A percentile compares a stretch with the other conserved stretches of the same genome.
Conservation (phyloP, 768 basidiomycete species). For the Cystofilobasidium bisporidii region DNA sequence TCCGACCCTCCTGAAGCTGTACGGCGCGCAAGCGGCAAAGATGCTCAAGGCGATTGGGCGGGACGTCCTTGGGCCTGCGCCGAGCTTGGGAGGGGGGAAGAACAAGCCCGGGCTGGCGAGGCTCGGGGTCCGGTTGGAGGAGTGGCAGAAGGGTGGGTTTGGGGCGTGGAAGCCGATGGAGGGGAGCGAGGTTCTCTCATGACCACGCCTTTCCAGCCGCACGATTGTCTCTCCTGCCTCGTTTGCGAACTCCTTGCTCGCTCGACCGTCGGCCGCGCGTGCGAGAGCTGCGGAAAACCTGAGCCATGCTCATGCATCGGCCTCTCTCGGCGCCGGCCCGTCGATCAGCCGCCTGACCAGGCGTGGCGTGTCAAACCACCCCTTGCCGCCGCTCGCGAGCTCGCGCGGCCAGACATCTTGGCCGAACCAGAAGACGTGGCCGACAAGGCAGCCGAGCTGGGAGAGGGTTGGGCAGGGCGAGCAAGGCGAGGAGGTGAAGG, state of each 20-base stretch:
- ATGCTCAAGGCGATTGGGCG: slow-evolving; percentile 4
- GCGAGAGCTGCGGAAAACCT: too few relatives aligned
- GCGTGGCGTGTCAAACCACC: slow-evolving; percentile 22
- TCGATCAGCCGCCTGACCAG: not conserved
- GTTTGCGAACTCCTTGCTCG: too few relatives aligned
- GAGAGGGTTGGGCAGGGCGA: not conserved
- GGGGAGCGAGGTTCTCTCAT: not conserved
- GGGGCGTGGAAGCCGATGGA: slow-evolving; percentile 3
- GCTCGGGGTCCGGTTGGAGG: not conserved
- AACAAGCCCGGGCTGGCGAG: slow-evolving; percentile 5
- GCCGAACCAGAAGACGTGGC: slow-evolving; percentile 23
- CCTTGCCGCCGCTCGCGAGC: slow-evolving; percentile 16
- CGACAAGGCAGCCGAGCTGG: slow-evolving; percentile 22
- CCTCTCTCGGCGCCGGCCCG: not conserved
- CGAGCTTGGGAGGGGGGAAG: not conserved
- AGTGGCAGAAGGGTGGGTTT: slow-evolving; percentile 5
- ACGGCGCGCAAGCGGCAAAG: slow-evolving; percentile 20
- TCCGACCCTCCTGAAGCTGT: not conserved
- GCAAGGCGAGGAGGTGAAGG: too few relatives aligned
- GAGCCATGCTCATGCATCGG: not conserved
- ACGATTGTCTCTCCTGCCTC: too few relatives aligned
- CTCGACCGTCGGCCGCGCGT: too few relatives aligned
- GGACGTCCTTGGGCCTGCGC: not conserved
- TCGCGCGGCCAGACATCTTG: slow-evolving; percentile 26
- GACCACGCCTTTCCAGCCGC: too few relatives aligned